These are phyloP conservation scores for Kluyveromyces sp. DNA, from an alignment of 1,139 yeast genomes.

Conservation along the genomic window DNA sequence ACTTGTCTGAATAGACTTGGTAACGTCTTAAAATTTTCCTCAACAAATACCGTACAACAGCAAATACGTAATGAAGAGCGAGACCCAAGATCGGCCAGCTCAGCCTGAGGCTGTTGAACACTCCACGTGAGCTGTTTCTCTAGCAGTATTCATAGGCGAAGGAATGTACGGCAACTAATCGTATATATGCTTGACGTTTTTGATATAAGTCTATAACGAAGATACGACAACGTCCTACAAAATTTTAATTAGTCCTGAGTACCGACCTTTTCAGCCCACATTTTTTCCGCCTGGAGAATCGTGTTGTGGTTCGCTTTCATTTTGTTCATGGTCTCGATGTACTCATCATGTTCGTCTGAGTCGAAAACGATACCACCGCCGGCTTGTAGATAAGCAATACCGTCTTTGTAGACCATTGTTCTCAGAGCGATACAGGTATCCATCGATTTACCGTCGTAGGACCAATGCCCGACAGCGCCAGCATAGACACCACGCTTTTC, in stretches of 20 bases:
- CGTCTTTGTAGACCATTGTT: conserved; percentile 92
- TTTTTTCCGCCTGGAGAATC: conserved; percentile 79
- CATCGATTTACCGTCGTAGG: conserved; percentile 87
- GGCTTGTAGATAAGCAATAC: conserved; percentile 88
- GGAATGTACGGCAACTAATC: too few relatives aligned
- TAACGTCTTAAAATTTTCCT: background rate
- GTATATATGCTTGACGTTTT: too few relatives aligned
- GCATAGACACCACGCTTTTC: conserved; percentile 97
- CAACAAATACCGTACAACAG: background rate
- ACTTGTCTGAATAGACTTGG: background rate
- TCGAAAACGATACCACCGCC: conserved; percentile 98
- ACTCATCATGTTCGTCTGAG: conserved; percentile 92
- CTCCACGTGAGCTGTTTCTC: too few relatives aligned
- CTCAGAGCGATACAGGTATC: conserved; percentile 95
- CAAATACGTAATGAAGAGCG: background rate
- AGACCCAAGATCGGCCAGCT: background rate
- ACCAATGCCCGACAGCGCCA: conserved; percentile 99
- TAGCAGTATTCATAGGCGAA: too few relatives aligned
- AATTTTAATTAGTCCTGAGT: conserved; percentile 8
- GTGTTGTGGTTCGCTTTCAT: conserved; percentile 91
- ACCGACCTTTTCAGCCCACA: conserved; percentile 47
- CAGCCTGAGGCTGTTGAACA: too few relatives aligned
- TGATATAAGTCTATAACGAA: background rate
- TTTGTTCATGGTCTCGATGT: conserved; percentile 92
- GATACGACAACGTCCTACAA: background rate